Evolutionary conservation across 2,329 filamentous ascomycete species (phyloP).

Genomic region (Penicillium sp.): DNA sequence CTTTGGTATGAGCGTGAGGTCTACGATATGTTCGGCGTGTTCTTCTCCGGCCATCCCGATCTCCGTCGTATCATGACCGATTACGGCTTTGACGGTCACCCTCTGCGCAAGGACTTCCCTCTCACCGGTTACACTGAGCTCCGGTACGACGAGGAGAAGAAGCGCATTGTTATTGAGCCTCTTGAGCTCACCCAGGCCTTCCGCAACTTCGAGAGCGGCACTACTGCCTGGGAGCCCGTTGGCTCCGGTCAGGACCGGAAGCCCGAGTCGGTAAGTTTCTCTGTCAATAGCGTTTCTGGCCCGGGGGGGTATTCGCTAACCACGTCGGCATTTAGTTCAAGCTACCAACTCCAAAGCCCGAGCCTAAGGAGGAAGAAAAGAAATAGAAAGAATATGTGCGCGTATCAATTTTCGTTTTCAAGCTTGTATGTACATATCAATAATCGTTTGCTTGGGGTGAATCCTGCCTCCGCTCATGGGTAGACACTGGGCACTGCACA

Average conservation of each 20-base stretch:
- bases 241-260: constrained; percentile 68
- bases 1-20: constrained; percentile 99
- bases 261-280: constrained; percentile 59
- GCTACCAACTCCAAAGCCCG: constrained; percentile 89
- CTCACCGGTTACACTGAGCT: constrained; percentile 97
- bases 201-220: constrained; percentile 93
- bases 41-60: constrained; percentile 93
- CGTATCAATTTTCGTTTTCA: constrained; percentile 30
- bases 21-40: constrained; percentile 95
- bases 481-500: no score
- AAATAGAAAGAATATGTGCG: constrained; percentile 57
- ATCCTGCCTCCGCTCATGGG: no score
- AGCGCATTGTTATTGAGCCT: constrained; percentile 96
- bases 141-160: constrained; percentile 98
- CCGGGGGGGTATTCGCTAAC: constrained; percentile 5
- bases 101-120: constrained; percentile 94
- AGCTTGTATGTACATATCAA: constrained; percentile 37
- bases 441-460: constrained; percentile 17
- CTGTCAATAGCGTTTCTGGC: background rate
- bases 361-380: constrained; percentile 86
- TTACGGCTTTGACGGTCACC: constrained; percentile 97
- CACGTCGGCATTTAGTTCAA: constrained; percentile 60
- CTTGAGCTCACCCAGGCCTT: constrained; percentile 97
- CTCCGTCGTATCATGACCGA: constrained; percentile 98
- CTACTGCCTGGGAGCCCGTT: constrained; percentile 64